Conservation (phyloP, 108 stramenopile species). For the Cylindrotheca closterium region DNA sequence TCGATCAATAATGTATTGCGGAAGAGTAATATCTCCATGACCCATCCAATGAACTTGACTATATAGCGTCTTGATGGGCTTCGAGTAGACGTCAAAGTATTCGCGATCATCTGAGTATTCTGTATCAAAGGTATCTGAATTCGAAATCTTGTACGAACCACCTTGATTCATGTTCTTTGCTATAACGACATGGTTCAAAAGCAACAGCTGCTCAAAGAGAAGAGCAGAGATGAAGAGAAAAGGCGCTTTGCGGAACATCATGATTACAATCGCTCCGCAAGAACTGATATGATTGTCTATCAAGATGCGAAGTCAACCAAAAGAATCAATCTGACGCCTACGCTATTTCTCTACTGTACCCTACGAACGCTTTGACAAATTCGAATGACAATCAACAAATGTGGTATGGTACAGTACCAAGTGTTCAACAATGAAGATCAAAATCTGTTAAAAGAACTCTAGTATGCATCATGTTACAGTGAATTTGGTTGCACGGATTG, state of each 20-base stretch:
- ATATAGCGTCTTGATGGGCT: conserved; percentile 24
- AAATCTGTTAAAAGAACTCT: too few relatives aligned
- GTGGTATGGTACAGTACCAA: too few relatives aligned
- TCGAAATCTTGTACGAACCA: conserved; percentile 6
- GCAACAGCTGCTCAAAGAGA: background rate
- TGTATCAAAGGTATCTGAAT: conserved; percentile 6
- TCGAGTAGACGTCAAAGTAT: conserved; percentile 42
- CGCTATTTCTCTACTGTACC: background rate
- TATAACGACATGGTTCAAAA: background rate
- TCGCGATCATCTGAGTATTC: conserved; percentile 11
- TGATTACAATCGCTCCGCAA: background rate
- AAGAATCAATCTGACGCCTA: background rate
- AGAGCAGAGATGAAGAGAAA: background rate
- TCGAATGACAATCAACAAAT: too few relatives aligned
- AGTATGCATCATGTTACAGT: too few relatives aligned
- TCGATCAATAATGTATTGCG: conserved; percentile 26
- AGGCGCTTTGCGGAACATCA: background rate
- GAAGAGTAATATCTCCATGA: conserved; percentile 31
- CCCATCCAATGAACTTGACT: conserved; percentile 38
- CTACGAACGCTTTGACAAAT: background rate
- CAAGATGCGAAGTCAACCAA: too few relatives aligned
- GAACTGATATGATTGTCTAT: too few relatives aligned
- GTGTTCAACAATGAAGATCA: too few relatives aligned
- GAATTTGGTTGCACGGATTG: too few relatives aligned
- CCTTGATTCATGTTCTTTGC: background rate